Evolutionary conservation across 2,329 filamentous ascomycete species (phyloP).

Genomic region (Ceratocystis eucalypticola): DNA sequence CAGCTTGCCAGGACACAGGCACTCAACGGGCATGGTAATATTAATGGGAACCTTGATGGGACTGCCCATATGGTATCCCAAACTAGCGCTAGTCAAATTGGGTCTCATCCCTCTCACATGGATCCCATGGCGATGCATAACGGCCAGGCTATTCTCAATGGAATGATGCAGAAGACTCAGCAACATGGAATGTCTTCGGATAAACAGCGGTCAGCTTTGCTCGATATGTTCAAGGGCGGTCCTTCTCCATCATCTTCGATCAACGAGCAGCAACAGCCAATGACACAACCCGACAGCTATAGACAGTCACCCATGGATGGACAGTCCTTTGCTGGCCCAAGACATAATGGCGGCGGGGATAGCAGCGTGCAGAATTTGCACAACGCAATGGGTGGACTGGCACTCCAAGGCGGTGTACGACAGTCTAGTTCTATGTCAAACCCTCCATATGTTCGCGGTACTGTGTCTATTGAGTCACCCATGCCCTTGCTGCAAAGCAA

Average conservation of each 20-base stretch:
- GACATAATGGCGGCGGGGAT: slow-evolving; percentile 8
- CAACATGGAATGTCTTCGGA: slow-evolving; percentile 19
- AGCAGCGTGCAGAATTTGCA: slow-evolving; percentile 9
- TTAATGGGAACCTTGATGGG: background rate
- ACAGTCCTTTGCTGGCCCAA: slow-evolving; percentile 9
- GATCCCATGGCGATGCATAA: slow-evolving; percentile 19
- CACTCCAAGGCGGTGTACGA: slow-evolving; percentile 17
- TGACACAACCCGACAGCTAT: slow-evolving; percentile 13
- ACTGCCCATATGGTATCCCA: background rate
- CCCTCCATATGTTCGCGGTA: slow-evolving; percentile 15
- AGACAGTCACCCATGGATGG: slow-evolving; percentile 18
- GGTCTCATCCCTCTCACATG: background rate
- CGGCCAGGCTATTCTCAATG: slow-evolving; percentile 13
- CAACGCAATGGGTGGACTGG: slow-evolving; percentile 15
- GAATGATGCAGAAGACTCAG: slow-evolving; percentile 18
- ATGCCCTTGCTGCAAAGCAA: slow-evolving; percentile 8
- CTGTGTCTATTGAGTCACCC: slow-evolving; percentile 17
- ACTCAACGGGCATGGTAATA: background rate
- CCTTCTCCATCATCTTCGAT: slow-evolving; percentile 8
- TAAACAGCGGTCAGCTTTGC: slow-evolving; percentile 35
- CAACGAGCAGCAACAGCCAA: slow-evolving; percentile 10
- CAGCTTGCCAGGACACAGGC: slow-evolving; percentile 9
- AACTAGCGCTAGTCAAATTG: background rate
- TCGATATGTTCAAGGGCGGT: slow-evolving; percentile 41
- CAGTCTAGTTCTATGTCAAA: slow-evolving; percentile 15